Evolutionary conservation across 2,329 filamentous ascomycete genomes (phyloP).

Genomic region (Xylariaceae sp.): DNA sequence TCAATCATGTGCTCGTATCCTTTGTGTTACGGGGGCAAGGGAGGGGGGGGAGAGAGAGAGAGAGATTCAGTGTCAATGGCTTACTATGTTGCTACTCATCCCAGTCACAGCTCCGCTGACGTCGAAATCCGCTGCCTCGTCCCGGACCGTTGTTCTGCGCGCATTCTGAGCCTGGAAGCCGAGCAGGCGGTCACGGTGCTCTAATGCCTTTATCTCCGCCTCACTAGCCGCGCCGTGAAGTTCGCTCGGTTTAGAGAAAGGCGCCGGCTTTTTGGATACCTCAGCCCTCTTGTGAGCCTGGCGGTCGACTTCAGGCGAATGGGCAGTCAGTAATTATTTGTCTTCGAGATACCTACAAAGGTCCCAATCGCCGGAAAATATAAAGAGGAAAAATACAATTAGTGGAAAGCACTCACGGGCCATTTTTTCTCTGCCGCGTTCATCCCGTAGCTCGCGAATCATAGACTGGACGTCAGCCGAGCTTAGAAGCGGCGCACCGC

Average conservation of each 20-base stretch:
- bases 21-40: neutral
- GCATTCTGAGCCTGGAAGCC: slow-evolving; percentile 84
- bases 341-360: neutral
- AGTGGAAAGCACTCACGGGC: slow-evolving; percentile 35
- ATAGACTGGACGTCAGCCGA: slow-evolving; percentile 75
- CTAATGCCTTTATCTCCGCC: slow-evolving; percentile 64
- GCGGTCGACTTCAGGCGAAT: slow-evolving; percentile 55
- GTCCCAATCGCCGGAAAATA: neutral
- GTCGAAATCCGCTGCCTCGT: slow-evolving; percentile 70
- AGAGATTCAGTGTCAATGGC: neutral
- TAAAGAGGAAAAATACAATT: neutral
- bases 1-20: neutral
- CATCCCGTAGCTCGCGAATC: slow-evolving; percentile 75
- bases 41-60: neutral
- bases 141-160: slow-evolving; percentile 74
- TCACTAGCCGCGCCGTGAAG: slow-evolving; percentile 41
- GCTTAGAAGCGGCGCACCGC: slow-evolving; percentile 68
- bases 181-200: slow-evolving; percentile 76
- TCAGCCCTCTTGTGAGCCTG: slow-evolving; percentile 63
- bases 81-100: slow-evolving; percentile 53
- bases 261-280: slow-evolving; percentile 55
- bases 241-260: slow-evolving; percentile 51
- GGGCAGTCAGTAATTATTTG: slow-evolving; percentile 1
- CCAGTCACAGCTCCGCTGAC: slow-evolving; percentile 44
- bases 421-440: slow-evolving; percentile 84